A percentile compares a stretch with the other conserved stretches of the same genome.
These are phyloP conservation scores for Mycocentrospora acerina DNA, from an alignment of 2,329 filamentous ascomycete species.

Conservation along the genomic window DNA sequence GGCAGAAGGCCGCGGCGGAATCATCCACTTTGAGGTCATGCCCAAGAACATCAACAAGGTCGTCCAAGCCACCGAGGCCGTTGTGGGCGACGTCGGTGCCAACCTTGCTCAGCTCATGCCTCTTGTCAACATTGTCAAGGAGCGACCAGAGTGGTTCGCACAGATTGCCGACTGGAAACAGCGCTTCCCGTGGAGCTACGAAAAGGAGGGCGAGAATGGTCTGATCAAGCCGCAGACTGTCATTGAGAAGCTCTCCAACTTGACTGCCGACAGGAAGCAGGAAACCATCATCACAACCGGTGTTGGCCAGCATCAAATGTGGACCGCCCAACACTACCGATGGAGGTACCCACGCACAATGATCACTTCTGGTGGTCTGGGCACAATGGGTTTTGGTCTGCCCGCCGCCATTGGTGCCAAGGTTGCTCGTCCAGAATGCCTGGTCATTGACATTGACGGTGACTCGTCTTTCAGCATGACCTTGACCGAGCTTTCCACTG, in stretches of 20 bases:
- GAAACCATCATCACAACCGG: slow-evolving; percentile 88
- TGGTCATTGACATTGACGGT: slow-evolving; percentile 94
- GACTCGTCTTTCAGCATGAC: slow-evolving; percentile 99
- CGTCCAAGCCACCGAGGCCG: slow-evolving; percentile 90
- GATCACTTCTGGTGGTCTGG: slow-evolving; percentile 94
- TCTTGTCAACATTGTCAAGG: slow-evolving; percentile 62
- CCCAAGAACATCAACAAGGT: slow-evolving; percentile 99
- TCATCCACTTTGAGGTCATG: slow-evolving; percentile 97
- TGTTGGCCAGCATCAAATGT: slow-evolving; percentile 99
- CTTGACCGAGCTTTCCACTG: slow-evolving; percentile 88
- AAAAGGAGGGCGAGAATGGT: slow-evolving; percentile 72
- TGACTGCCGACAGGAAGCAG: slow-evolving; percentile 78
- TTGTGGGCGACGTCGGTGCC: slow-evolving; percentile 85
- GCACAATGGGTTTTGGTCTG: slow-evolving; percentile 94
- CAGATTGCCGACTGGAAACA: slow-evolving; percentile 91
- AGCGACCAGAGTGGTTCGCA: slow-evolving; percentile 81
- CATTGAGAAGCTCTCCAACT: slow-evolving; percentile 84
- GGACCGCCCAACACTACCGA: slow-evolving; percentile 94
- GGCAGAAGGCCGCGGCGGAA: slow-evolving; percentile 82
- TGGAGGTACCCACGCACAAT: slow-evolving; percentile 91
- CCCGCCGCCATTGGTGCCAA: slow-evolving; percentile 95
- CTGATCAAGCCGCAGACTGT: slow-evolving; percentile 93
- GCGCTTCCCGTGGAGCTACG: slow-evolving; percentile 86
- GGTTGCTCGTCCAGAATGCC: slow-evolving; percentile 75
- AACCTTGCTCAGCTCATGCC: slow-evolving; percentile 79